Evolutionary conservation across 1,139 yeast species (phyloP), one percentile per base, ranked within the genome.

Genomic region (Zygoascus sp.): DNA sequence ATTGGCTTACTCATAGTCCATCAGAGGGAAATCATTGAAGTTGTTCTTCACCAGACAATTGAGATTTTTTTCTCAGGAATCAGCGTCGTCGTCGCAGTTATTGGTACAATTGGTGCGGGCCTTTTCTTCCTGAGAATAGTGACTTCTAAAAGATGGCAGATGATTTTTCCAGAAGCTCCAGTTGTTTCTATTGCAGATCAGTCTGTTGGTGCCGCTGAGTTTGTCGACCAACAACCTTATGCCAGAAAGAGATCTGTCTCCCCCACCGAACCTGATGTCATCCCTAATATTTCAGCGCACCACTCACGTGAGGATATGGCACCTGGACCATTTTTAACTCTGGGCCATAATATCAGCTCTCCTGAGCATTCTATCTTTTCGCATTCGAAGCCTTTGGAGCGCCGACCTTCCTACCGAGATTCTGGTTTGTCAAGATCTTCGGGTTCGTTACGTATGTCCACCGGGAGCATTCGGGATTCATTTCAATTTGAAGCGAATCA

Each of bases 1-100:
- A 48, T 53, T n/a, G 59, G 59, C 17, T 45, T 57, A 32, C 40
- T 56, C 32, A 47, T 57, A 17, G 55, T 50, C n/a, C 58, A 53
- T 30, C 58, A 55, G 45, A 50, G 51, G 11, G 58, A 54, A 10
- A 41, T 47, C 38, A 53, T 57, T 30, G 58, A 57, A 39, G 51
- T 45, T 15, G 52, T 53, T 37, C 48, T 56, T 15, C 56, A 53
- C 22, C 53, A 53, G 22, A 49, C 55, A 5, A 46, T 56, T 22
- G 51, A 49, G 7, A 36, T 54, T 9, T 32, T 57, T 16, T 55
- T 57, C 41, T 52, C 50, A n/a, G 48, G 50, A 40, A 45, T 56
- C 39, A 50, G 28, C 27, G 15, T 40, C 11, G 44, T 55, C 16
- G 49, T 52, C 3, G 28, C 45, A 11, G 45, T 46, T 2, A 49